These are phyloP conservation scores for Aspergillus cavernicola DNA, from an alignment of 495 filamentous ascomycete genomes.

Conservation along the genomic window DNA sequence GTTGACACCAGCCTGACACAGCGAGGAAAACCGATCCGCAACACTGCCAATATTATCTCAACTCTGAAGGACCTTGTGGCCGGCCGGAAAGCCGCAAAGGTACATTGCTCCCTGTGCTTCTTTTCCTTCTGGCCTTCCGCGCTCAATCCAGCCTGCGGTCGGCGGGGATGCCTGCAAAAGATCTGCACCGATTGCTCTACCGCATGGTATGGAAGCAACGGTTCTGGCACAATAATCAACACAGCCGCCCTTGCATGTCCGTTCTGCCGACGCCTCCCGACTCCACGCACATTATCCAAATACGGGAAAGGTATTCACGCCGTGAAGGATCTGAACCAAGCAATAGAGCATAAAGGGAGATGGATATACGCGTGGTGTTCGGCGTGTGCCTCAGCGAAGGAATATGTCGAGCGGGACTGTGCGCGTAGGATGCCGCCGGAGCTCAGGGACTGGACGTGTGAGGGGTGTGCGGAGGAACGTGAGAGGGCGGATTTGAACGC, in stretches of 20 bases:
- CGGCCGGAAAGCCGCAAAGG: slow-evolving; percentile 26
- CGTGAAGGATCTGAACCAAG: slow-evolving; percentile 22
- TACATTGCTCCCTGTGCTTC: slow-evolving; percentile 42
- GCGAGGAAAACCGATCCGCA: slow-evolving; percentile 38
- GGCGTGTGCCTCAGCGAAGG: slow-evolving; percentile 29
- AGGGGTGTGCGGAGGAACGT: slow-evolving; percentile 13
- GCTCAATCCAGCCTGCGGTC: slow-evolving; percentile 25
- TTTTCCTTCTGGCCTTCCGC: slow-evolving; percentile 17
- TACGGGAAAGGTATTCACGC: slow-evolving; percentile 19
- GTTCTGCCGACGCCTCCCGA: slow-evolving; percentile 38
- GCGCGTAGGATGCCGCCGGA: slow-evolving; percentile 27
- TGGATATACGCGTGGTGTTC: slow-evolving; percentile 43
- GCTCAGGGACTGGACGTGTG: slow-evolving; percentile 26
- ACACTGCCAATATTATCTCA: slow-evolving; percentile 25
- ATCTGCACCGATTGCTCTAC: slow-evolving; percentile 22
- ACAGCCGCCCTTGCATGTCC: slow-evolving; percentile 38
- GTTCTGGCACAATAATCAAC: slow-evolving; percentile 33
- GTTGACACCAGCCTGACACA: slow-evolving; percentile 16
- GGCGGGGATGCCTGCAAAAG: slow-evolving; percentile 21
- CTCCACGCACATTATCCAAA: slow-evolving; percentile 24
- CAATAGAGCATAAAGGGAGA: slow-evolving; percentile 27
- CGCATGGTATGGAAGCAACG: slow-evolving; percentile 25
- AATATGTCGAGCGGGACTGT: slow-evolving; percentile 30
- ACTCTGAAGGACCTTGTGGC: slow-evolving; percentile 30
- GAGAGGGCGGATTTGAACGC: background rate